A percentile compares a stretch with the other conserved stretches of the same genome.
These are phyloP conservation scores for Botrytis sinoallii DNA, from an alignment of 2,329 filamentous ascomycete genomes.

Conservation along the genomic window DNA sequence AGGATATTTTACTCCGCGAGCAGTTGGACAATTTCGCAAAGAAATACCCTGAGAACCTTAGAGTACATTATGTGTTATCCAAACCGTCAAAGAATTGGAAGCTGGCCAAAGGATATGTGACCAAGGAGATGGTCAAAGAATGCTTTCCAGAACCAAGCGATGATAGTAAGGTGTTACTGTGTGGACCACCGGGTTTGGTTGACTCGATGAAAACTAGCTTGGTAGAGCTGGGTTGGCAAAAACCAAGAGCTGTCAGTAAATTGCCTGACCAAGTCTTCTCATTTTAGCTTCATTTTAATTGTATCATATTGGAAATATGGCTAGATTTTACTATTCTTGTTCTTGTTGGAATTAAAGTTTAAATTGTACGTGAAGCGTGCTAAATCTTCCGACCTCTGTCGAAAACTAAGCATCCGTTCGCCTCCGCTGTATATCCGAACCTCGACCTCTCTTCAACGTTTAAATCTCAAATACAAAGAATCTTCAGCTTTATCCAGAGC, in stretches of 20 bases:
- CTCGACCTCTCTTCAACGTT: too few relatives aligned
- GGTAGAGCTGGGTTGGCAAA: conserved; percentile 48
- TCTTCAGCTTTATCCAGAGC: neutral
- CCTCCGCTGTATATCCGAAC: neutral
- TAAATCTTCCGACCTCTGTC: neutral
- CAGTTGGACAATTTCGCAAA: conserved; percentile 54
- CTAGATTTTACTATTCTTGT: neutral
- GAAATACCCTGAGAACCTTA: conserved; percentile 52
- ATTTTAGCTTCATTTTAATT: conserved; percentile 40
- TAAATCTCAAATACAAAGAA: neutral
- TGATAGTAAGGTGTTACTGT: conserved; percentile 55
- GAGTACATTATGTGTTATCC: conserved; percentile 54
- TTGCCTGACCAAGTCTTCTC: conserved; percentile 55
- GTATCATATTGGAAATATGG: neutral
- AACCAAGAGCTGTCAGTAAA: conserved; percentile 49
- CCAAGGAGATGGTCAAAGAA: conserved; percentile 48
- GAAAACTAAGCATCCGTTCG: neutral
- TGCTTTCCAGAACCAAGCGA: conserved; percentile 45
- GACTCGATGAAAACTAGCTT: conserved; percentile 53
- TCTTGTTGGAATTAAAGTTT: neutral
- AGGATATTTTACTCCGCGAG: conserved; percentile 56
- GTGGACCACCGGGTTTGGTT: conserved; percentile 60
- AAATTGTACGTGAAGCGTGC: neutral
- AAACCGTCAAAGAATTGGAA: conserved; percentile 47
- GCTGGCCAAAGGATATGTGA: conserved; percentile 50